Percentiles rank a stretch among this genome's conserved stretches.
Evolutionary conservation across 2,329 filamentous ascomycete genomes (phyloP).

Genomic region (Myriangium duriaei): DNA sequence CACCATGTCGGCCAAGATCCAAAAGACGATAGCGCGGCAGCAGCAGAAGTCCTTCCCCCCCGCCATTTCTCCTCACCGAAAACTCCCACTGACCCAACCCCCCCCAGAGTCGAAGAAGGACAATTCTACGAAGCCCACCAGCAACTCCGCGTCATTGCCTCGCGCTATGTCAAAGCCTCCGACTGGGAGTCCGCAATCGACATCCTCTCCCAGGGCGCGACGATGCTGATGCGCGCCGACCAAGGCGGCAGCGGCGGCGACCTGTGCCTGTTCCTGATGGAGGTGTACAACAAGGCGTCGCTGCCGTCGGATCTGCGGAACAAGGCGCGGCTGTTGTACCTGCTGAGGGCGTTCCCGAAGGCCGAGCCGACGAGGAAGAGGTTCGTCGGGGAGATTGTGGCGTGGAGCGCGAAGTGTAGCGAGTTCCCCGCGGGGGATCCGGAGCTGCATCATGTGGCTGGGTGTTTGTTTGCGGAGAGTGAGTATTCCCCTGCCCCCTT

Average conservation of each 20-base stretch:
- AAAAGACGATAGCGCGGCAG: slow-evolving; percentile 61
- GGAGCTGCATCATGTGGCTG: slow-evolving; percentile 85
- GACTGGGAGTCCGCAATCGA: slow-evolving; percentile 81
- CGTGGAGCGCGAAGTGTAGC: slow-evolving; percentile 78
- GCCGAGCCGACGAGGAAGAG: slow-evolving; percentile 88
- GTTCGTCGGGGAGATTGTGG: slow-evolving; percentile 75
- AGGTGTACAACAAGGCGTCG: slow-evolving; percentile 81
- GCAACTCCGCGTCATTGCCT: slow-evolving; percentile 88
- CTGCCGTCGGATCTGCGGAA: slow-evolving; percentile 61
- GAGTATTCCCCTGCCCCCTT: slow-evolving; percentile 13
- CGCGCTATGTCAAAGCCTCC: slow-evolving; percentile 77
- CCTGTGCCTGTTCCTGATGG: slow-evolving; percentile 72
- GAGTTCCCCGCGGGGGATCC: slow-evolving; percentile 85
- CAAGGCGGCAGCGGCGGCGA: slow-evolving; percentile 90
- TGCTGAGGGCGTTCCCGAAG: slow-evolving; percentile 66
- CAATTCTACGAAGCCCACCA: slow-evolving; percentile 98
- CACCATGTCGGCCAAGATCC: slow-evolving; percentile 42
- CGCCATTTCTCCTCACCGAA: slow-evolving; percentile 1
- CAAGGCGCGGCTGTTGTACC: slow-evolving; percentile 62
- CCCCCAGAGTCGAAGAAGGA: slow-evolving; percentile 61
- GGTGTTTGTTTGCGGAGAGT: slow-evolving; percentile 75
- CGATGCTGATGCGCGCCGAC: slow-evolving; percentile 77
- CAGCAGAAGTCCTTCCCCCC: slow-evolving; percentile 56
- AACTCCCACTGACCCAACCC: no score
- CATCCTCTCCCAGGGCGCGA: slow-evolving; percentile 71